Percentiles rank a stretch among this genome's conserved stretches.
phyloP scores from a whole-genome alignment of 1,284 basidiomycete genomes.

The Ganoderma boninense region DNA sequence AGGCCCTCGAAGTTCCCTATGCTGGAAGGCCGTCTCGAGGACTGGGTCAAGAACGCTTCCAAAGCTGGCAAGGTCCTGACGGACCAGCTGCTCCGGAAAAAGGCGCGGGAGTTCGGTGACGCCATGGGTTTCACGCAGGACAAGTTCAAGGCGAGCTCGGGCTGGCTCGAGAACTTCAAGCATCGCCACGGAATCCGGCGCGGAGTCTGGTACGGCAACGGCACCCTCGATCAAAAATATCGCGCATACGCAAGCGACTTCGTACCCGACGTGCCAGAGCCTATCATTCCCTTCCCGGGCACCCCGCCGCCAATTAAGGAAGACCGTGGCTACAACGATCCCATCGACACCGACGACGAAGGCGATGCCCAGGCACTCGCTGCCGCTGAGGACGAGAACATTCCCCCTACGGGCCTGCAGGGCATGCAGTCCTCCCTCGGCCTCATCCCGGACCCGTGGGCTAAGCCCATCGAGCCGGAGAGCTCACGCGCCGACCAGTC shows the following conservation, averaged over 20 bases:
- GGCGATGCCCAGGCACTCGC: conserved; percentile 4
- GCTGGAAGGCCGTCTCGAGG: conserved; percentile 65
- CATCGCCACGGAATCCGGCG: conserved; percentile 77
- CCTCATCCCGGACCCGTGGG: conserved; percentile 15
- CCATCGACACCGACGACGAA: conserved; percentile 18
- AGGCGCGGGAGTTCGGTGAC: conserved; percentile 76
- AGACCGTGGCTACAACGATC: conserved; percentile 15
- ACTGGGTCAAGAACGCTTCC: conserved; percentile 44
- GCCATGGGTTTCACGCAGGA: conserved; percentile 66
- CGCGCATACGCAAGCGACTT: conserved; percentile 25
- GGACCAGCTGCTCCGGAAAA: conserved; percentile 75
- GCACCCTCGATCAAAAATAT: conserved; percentile 14
- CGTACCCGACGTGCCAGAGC: conserved; percentile 10
- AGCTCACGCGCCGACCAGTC: conserved; percentile 12
- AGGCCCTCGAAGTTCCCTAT: conserved; percentile 83
- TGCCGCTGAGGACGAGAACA: conserved; percentile 10
- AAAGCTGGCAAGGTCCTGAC: conserved; percentile 63
- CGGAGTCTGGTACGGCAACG: conserved; percentile 61
- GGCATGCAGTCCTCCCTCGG: conserved; percentile 22
- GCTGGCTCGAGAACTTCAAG: conserved; percentile 95
- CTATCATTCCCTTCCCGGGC: conserved; percentile 9
- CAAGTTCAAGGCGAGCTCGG: conserved; percentile 89
- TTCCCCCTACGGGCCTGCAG: conserved; percentile 4
- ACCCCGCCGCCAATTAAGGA: conserved; percentile 5
- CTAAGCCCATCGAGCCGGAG: conserved; percentile 12